Base-by-base conservation (phyloP, 2,329 filamentous ascomycete genomes). In the Cercospora sp. region DNA sequence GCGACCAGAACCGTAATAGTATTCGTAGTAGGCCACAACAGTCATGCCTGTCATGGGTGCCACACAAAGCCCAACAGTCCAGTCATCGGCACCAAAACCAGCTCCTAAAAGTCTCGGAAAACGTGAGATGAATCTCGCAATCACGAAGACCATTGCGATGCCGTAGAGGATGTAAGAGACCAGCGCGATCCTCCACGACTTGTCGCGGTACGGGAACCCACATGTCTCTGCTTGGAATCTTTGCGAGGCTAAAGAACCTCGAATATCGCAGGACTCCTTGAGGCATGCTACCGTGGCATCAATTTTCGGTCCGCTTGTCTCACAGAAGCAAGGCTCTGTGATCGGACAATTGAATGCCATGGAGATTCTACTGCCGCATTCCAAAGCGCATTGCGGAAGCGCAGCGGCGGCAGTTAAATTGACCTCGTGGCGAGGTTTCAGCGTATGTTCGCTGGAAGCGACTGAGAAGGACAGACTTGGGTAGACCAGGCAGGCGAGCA, bases 61-160 rank as follows among this genome's bases (percentile, higher is more conserved):
- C 26, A 53, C 48, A 23, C 51, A 31, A 1, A 61, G 1, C 9
- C 36, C 28, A 12, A 63, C 40, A 5, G 61, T 60, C 20, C 30
- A 67, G 60, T 67, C 65, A 9, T 67, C 65, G 9, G 31, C 20
- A 16, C 65, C 48, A 5, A 57, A 63, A n/a, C 65, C 65, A 40
- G 31, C 60, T 30, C 65, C 65, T 12, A 42, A 20, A 9, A 60
- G 31, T 16, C 60, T 33, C n/a, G 30, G 42, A 48, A 63, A 30
- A 7, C 65, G 65, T 6, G 65, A 63, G 30, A 67, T 57, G 16
- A 67, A 33, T 8, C 65, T 48, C 20, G 65, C 51, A 7, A 63
- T 18, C 20, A 61, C 60, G n/a, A 63, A 67, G 1, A 67, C 8
- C 51, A 60, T 67, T 9, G 65, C 65, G 28, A 63, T 20, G 65